Evolutionary conservation across 164 flowering plant genomes (phyloP).

Genomic region (Warburgia ugandensis): DNA sequence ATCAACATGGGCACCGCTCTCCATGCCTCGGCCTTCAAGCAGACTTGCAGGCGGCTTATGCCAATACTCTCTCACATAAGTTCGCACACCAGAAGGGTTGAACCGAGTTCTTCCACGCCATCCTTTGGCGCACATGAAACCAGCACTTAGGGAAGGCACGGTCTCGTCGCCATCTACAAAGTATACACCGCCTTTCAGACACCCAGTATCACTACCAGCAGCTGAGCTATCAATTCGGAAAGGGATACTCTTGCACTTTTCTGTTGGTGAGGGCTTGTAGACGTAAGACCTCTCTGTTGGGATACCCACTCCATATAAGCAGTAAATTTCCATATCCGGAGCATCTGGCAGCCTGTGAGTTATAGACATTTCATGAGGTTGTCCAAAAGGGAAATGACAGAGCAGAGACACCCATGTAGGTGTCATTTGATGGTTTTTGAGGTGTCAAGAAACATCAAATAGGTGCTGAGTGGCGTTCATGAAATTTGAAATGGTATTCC

Average conservation of each 20-base stretch:
- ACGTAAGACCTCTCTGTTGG: slow-evolving; percentile 79
- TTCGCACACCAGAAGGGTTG: slow-evolving; percentile 60
- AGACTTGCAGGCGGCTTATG: slow-evolving; percentile 57
- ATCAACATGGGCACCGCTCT: slow-evolving; percentile 71
- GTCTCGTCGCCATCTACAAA: slow-evolving; percentile 69
- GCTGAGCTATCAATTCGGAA: slow-evolving; percentile 55
- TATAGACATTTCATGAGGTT: too few relatives aligned
- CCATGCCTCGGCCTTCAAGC: slow-evolving; percentile 54
- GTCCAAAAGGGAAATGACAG: too few relatives aligned
- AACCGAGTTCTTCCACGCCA: slow-evolving; percentile 65
- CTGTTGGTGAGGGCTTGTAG: slow-evolving; percentile 43
- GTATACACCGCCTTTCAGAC: slow-evolving; percentile 50
- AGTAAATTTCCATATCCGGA: slow-evolving; percentile 71
- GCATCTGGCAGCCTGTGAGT: slow-evolving; percentile 54
- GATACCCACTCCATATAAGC: slow-evolving; percentile 63
- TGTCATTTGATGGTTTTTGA: too few relatives aligned
- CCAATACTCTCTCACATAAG: slow-evolving; percentile 50
- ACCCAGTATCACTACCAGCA: slow-evolving; percentile 28
- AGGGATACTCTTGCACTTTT: slow-evolving; percentile 59
- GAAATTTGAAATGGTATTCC: too few relatives aligned
- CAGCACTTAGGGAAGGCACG: slow-evolving; percentile 61
- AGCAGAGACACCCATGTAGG: too few relatives aligned
- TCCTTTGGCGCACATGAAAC: slow-evolving; percentile 81
- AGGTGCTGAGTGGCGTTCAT: too few relatives aligned
- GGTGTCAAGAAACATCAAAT: too few relatives aligned